A percentile compares a stretch with the other conserved stretches of the same genome.
phyloP scores from a whole-genome alignment of 805 yeast species.

The Spathaspora arborariae region DNA sequence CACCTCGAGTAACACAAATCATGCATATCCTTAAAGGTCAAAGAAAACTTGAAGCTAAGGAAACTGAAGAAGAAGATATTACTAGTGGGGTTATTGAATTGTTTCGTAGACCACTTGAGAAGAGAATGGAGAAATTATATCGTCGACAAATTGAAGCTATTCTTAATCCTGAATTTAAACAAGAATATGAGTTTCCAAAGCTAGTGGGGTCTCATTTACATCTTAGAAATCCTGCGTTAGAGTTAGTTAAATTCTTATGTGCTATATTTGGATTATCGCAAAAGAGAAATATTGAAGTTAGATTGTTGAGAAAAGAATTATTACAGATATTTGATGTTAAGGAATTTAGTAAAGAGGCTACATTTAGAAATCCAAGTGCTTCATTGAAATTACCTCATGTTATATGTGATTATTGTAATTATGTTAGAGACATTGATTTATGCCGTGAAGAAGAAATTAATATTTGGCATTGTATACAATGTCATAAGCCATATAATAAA shows the following conservation, averaged over 20 bases:
- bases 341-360: slow-evolving; percentile 77
- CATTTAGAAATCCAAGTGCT: slow-evolving; percentile 71
- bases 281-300: slow-evolving; percentile 63
- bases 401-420: slow-evolving; percentile 77
- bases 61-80: slow-evolving; percentile 28
- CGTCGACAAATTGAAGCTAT: slow-evolving; percentile 72
- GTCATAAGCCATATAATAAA: slow-evolving; percentile 61
- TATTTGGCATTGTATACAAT: slow-evolving; percentile 64
- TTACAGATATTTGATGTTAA: slow-evolving; percentile 70
- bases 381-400: slow-evolving; percentile 63
- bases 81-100: slow-evolving; percentile 47
- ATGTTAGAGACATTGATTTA: slow-evolving; percentile 71
- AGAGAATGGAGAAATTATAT: slow-evolving; percentile 61
- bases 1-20: slow-evolving; percentile 71
- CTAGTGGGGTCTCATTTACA: slow-evolving; percentile 69
- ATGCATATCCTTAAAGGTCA: slow-evolving; percentile 48
- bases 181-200: slow-evolving; percentile 68
- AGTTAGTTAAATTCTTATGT: slow-evolving; percentile 70
- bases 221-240: slow-evolving; percentile 69
- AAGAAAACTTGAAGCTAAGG: slow-evolving; percentile 29
- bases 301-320: slow-evolving; percentile 71
- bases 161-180: slow-evolving; percentile 56
- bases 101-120: slow-evolving; percentile 61
- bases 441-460: slow-evolving; percentile 59
- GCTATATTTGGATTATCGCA: slow-evolving; percentile 68